Base-by-base conservation (phyloP, 495 filamentous ascomycete genomes). In the Hypoxylon crocopeplum region DNA sequence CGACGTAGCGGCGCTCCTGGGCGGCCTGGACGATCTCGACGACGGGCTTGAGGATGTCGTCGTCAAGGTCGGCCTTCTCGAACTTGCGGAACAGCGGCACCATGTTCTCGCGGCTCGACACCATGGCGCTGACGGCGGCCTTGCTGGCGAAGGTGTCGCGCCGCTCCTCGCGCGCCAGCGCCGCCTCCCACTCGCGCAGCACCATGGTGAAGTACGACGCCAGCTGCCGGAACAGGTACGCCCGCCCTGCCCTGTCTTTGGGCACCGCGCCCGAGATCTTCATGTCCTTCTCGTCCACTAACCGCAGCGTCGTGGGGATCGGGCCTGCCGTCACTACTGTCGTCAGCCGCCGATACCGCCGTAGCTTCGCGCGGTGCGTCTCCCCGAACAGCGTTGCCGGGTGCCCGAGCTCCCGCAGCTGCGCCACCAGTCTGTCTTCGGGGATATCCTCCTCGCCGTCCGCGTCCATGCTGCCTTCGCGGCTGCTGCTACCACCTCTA, bases 191-290 rank as follows among this genome's bases (percentile, higher is more conserved):
- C 72, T 96, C 94, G 25, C 76, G 79, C 32, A 98, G 78, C 15
- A 98, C 85, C 86, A 98, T 88, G 56, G 87, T 90, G 79, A 98
- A 98, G 71, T 96, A 98, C 11, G 88, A 90, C 4, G 88, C 88
- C 49, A 98, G 79, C 74, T 98, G 94, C 0, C 93, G 83, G 81
- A 88, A 92, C 29, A 98, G 76, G 69, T 85, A 88, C 16, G 78
- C 70, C 8, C 83, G 82, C 0, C 72, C 84, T 11, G 79, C 80
- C 68, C 74, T 63, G 68, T 86, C 86, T 2, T 75, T 72, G 3
- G 85, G 66, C 5, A 85, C 90, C 36, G 87, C 69, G 15, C 75
- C 82, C 27, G 74, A 77, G 6, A 98, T 84, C 67, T 91, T 90
- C 93, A 98, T 97, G 41, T 94, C 85, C 58, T 83, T 79, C 77